Conservation (phyloP, 441 rosid species). For the Viola pubescens region DNA sequence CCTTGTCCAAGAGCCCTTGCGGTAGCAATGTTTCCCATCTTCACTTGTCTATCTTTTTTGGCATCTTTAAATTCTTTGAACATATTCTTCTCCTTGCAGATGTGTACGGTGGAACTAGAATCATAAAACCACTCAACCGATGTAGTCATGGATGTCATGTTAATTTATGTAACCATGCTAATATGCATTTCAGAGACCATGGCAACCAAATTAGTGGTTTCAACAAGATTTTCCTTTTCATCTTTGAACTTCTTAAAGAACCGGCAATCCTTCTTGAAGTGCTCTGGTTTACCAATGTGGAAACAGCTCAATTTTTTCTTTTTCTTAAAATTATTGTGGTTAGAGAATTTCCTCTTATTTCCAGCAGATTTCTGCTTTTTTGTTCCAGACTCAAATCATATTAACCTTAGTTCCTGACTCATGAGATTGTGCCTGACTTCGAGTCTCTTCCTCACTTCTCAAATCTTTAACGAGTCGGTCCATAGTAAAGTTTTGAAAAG, state of each 20-base stretch:
- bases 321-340: neutral
- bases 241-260: neutral
- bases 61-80: constrained; percentile 6
- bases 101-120: neutral
- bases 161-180: neutral
- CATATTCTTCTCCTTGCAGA: neutral
- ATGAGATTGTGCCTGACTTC: neutral
- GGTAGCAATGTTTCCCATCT: constrained; percentile 2
- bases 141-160: neutral
- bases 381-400: neutral
- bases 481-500: neutral
- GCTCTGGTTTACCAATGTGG: neutral
- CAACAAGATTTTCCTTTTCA: accelerated
- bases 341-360: neutral
- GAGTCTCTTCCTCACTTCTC: constrained; percentile 1
- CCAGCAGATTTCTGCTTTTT: neutral
- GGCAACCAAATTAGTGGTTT: neutral
- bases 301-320: neutral
- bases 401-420: neutral
- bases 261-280: neutral
- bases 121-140: constrained; percentile 7
- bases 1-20: neutral
- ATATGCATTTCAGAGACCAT: constrained; percentile 2
- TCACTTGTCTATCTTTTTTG: neutral
- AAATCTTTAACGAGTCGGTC: constrained; percentile 1